These are phyloP conservation scores for Pichia cactophila DNA, from an alignment of 1,139 yeast species.

Conservation along the genomic window DNA sequence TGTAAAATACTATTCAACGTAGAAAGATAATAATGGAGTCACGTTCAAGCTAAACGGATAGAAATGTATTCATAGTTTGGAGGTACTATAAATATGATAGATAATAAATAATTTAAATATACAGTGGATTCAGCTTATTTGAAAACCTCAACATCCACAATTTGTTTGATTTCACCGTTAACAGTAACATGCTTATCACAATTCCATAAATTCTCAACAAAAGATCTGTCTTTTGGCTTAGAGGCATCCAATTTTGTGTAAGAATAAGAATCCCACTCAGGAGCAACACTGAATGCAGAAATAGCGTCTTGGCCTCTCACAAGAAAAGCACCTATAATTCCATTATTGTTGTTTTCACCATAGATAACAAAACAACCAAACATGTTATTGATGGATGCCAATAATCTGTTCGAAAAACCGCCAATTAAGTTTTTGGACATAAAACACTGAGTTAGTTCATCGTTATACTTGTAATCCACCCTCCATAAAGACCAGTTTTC, in stretches of 20 bases:
- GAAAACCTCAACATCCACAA: slow-evolving; percentile 78
- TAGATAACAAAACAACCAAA: slow-evolving; percentile 91
- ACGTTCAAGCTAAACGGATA: too few relatives aligned
- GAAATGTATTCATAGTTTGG: too few relatives aligned
- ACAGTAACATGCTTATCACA: slow-evolving; percentile 73
- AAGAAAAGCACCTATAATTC: slow-evolving; percentile 91
- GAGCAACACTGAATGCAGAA: slow-evolving; percentile 97
- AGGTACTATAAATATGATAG: too few relatives aligned
- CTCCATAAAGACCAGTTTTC: slow-evolving; percentile 93
- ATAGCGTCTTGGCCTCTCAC: slow-evolving; percentile 88
- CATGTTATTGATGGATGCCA: slow-evolving; percentile 87
- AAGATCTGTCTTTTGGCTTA: slow-evolving; percentile 59
- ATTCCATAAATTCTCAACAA: slow-evolving; percentile 71
- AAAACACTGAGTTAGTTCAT: slow-evolving; percentile 91
- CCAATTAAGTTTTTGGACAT: slow-evolving; percentile 98
- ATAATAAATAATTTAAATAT: too few relatives aligned
- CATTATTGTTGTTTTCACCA: slow-evolving; percentile 98
- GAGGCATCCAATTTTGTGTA: slow-evolving; percentile 63
- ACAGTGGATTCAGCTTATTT: slow-evolving; percentile 36
- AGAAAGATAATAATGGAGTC: too few relatives aligned
- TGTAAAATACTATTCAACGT: too few relatives aligned
- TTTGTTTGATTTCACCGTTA: slow-evolving; percentile 59
- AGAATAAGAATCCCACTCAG: slow-evolving; percentile 92
- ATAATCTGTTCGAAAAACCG: slow-evolving; percentile 95
- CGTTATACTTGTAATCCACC: slow-evolving; percentile 96